Conservation (phyloP, 768 basidiomycete genomes). For the Dioszegia hungarica region DNA sequence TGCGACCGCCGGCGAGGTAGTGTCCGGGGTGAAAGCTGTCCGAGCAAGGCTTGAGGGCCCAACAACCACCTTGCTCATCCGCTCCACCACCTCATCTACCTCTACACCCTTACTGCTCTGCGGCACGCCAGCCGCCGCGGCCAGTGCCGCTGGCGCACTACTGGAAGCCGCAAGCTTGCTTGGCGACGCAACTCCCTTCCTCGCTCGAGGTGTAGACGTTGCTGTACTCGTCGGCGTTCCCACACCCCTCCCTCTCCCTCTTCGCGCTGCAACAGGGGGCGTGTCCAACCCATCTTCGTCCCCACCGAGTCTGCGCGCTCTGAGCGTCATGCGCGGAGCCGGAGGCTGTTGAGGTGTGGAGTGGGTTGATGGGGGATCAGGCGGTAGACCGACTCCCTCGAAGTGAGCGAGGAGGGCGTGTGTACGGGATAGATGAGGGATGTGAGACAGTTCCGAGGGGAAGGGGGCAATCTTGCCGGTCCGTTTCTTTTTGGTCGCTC, state of each 20-base stretch:
- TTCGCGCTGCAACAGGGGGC: constrained; percentile 11
- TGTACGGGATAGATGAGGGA: constrained; percentile 24
- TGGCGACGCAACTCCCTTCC: constrained; percentile 1
- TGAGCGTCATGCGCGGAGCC: constrained; percentile 28
- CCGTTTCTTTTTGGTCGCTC: constrained; percentile 40
- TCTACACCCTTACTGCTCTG: not conserved
- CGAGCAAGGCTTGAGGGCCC: not conserved
- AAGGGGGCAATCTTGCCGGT: constrained; percentile 38
- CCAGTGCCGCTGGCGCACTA: not conserved
- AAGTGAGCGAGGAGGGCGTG: constrained; percentile 31
- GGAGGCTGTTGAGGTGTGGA: constrained; percentile 24
- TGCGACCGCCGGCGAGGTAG: too few relatives aligned
- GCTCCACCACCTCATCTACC: not conserved
- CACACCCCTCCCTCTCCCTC: constrained; percentile 13
- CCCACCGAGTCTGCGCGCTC: constrained; percentile 16
- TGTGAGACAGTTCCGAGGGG: constrained; percentile 23
- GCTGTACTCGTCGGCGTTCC: constrained; percentile 13
- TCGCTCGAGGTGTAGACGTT: not conserved
- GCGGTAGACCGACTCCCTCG: constrained; percentile 14
- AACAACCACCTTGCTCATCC: not conserved
- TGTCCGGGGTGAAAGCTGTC: too few relatives aligned
- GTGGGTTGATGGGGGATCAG: constrained; percentile 4
- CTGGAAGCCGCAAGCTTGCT: not conserved
- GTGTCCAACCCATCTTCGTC: constrained; percentile 14
- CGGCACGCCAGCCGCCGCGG: not conserved